A percentile compares a stretch with the other conserved stretches of the same genome.
Conservation (phyloP, 768 basidiomycete species). For the Holtermannia corniformis region DNA sequence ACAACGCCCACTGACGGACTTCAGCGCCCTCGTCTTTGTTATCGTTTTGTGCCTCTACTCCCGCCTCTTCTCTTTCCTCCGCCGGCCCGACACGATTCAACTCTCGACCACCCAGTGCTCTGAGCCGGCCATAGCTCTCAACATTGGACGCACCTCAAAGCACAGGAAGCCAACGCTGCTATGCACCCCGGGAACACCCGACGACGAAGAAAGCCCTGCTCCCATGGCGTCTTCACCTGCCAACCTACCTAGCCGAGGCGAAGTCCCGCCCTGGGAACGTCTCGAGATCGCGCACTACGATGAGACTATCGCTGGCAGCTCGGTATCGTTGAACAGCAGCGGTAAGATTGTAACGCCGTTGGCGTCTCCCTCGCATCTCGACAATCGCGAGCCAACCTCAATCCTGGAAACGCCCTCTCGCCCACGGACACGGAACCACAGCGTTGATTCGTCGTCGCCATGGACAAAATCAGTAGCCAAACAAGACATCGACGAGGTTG, state of each 20-base stretch:
- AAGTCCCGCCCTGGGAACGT: conserved; percentile 9
- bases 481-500: background rate
- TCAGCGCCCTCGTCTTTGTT: conserved; percentile 31
- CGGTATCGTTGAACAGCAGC: too few relatives aligned
- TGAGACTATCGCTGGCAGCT: background rate
- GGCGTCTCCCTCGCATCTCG: background rate
- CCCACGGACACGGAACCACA: too few relatives aligned
- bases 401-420: background rate
- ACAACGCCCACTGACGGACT: background rate
- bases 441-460: too few relatives aligned
- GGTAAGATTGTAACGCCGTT: background rate
- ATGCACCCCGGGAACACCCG: background rate
- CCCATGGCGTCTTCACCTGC: too few relatives aligned
- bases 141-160: background rate
- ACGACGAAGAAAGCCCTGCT: background rate
- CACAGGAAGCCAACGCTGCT: background rate
- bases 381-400: background rate
- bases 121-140: too few relatives aligned
- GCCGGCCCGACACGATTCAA: conserved; percentile 37
- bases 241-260: too few relatives aligned
- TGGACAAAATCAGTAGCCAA: background rate
- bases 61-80: conserved; percentile 30
- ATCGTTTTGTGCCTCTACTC: conserved; percentile 31
- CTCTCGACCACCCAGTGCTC: conserved; percentile 15
- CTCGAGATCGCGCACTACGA: conserved; percentile 5